Conservation (phyloP, 2,329 filamentous ascomycete species). For the Stemphylium vesicarium region DNA sequence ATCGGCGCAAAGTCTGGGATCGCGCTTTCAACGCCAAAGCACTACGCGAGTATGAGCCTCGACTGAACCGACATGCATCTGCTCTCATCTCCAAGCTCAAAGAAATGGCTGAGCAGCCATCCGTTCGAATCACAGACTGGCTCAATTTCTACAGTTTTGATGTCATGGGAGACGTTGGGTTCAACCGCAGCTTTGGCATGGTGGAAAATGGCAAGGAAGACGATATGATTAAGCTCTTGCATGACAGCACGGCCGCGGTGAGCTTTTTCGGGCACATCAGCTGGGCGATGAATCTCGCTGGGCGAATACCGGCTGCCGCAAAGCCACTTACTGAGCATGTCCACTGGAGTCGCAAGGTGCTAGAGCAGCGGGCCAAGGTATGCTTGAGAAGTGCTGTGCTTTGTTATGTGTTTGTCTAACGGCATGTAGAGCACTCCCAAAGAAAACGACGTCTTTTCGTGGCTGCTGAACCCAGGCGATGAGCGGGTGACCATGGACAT, state of each 20-base stretch:
- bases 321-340: conserved; percentile 34
- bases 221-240: conserved; percentile 33
- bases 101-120: conserved; percentile 21
- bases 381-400: not conserved
- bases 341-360: conserved; percentile 29
- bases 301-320: conserved; percentile 24
- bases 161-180: conserved; percentile 57
- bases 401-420: not conserved
- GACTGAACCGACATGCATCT: conserved; percentile 39
- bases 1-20: conserved; percentile 43
- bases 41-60: conserved; percentile 45
- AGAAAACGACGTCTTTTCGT: conserved; percentile 38
- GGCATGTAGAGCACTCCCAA: conserved; percentile 25
- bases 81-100: conserved; percentile 35
- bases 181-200: conserved; percentile 52
- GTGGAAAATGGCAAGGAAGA: conserved; percentile 39
- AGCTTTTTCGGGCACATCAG: conserved; percentile 30
- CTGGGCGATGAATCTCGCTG: conserved; percentile 29
- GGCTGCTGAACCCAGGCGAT: conserved; percentile 30
- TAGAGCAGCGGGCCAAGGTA: conserved; percentile 38
- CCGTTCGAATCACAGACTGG: conserved; percentile 41
- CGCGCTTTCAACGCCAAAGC: conserved; percentile 42
- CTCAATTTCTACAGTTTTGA: conserved; percentile 55
- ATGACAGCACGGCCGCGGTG: conserved; percentile 31
- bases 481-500: conserved; percentile 29